A percentile compares a stretch with the other conserved stretches of the same genome.
Conservation (phyloP, 805 yeast genomes). For the Ogataea dorogensis region DNA sequence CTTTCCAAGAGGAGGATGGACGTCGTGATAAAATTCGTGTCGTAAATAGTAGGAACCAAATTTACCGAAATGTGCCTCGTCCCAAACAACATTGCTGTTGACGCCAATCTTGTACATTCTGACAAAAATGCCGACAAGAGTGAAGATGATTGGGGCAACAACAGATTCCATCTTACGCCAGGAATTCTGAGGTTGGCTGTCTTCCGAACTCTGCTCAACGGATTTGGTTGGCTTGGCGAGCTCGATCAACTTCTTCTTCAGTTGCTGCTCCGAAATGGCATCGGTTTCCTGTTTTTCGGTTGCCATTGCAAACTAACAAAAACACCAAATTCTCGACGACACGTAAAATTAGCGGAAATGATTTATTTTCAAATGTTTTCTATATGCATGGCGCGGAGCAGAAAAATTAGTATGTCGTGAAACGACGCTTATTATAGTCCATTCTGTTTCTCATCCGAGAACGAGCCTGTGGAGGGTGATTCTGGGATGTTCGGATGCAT, state of each 20-base stretch:
- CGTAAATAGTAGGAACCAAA: conserved; percentile 78
- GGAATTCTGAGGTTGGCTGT: no score
- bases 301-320: conserved; percentile 7
- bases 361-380: not conserved
- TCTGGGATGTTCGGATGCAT: not conserved
- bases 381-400: conserved; percentile 2
- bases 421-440: not conserved
- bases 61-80: conserved; percentile 93
- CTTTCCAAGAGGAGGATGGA: conserved; percentile 85
- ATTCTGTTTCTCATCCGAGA: conserved; percentile 4
- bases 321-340: conserved; percentile 8
- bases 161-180: conserved; percentile 29
- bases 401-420: not conserved
- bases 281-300: conserved; percentile 9
- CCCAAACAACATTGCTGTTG: conserved; percentile 87
- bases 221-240: conserved; percentile 25
- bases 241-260: conserved; percentile 31
- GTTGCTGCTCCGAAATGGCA: conserved; percentile 29
- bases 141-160: conserved; percentile 61
- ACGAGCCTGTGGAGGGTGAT: conserved; percentile 2
- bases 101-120: conserved; percentile 74
- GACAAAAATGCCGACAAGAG: conserved; percentile 65
- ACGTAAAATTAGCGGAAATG: conserved; percentile 11
- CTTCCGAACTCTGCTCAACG: no score
- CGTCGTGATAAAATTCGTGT: conserved; percentile 82